These are phyloP conservation scores for Gaertneriomyces semiglobifer DNA, from an alignment of 192 early-diverging fungal genomes.

Conservation along the genomic window DNA sequence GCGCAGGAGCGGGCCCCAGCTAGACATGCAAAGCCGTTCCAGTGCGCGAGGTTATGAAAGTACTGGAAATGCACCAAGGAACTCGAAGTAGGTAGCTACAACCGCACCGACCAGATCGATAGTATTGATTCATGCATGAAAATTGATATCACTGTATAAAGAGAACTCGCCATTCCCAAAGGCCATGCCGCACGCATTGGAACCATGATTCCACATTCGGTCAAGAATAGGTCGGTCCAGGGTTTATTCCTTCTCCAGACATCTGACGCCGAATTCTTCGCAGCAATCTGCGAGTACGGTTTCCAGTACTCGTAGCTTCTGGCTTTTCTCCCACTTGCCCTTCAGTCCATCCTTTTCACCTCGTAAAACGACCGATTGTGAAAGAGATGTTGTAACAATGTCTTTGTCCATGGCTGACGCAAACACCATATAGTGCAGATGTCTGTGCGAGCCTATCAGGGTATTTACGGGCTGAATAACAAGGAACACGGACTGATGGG, in stretches of 20 bases:
- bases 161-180: no score
- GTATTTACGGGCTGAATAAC: slow-evolving; percentile 40
- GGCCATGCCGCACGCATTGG: no score
- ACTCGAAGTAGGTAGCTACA: no score
- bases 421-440: slow-evolving; percentile 29
- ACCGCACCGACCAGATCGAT: no score
- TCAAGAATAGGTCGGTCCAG: no score
- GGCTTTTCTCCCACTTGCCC: slow-evolving; percentile 37
- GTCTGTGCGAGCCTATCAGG: slow-evolving; percentile 6
- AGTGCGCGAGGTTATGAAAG: no score
- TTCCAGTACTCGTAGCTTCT: slow-evolving; percentile 38
- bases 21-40: no score
- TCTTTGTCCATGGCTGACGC: neutral
- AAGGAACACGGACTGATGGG: slow-evolving; percentile 30
- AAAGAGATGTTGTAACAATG: slow-evolving; percentile 18
- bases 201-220: no score
- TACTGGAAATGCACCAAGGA: no score
- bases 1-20: no score
- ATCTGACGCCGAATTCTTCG: slow-evolving; percentile 41
- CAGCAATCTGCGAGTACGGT: slow-evolving; percentile 42
- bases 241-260: slow-evolving; percentile 4
- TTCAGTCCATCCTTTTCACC: slow-evolving; percentile 12
- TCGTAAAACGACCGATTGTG: slow-evolving; percentile 20
- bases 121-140: no score
- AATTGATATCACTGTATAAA: no score